A percentile compares a stretch with the other conserved stretches of the same genome.
Evolutionary conservation across 1,139 yeast species (phyloP).

Genomic region (Zygoascus sp.): DNA sequence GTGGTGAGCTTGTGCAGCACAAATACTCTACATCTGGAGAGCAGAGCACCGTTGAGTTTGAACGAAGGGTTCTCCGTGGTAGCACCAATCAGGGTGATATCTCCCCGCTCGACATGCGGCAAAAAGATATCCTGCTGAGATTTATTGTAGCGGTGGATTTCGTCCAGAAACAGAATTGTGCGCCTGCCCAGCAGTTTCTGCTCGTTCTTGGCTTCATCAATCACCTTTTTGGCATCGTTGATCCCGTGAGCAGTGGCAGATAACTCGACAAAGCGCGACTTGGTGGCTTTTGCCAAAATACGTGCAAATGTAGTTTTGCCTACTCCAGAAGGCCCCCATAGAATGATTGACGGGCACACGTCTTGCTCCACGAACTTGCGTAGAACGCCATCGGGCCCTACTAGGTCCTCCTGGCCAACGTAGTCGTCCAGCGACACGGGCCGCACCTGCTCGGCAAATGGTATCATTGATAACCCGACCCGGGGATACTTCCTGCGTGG

Average conservation of each 20-base stretch:
- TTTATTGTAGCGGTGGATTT: conserved; percentile 86
- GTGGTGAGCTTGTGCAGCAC: conserved; percentile 60
- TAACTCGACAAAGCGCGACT: conserved; percentile 67
- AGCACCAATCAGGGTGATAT: conserved; percentile 65
- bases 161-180: conserved; percentile 84
- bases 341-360: conserved; percentile 69
- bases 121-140: conserved; percentile 80
- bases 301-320: conserved; percentile 83
- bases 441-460: conserved; percentile 80
- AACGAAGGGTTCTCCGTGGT: conserved; percentile 97
- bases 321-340: conserved; percentile 96
- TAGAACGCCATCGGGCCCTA: conserved; percentile 69
- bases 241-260: conserved; percentile 82
- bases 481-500: background rate
- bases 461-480: conserved; percentile 32
- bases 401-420: conserved; percentile 79
- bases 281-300: conserved; percentile 52
- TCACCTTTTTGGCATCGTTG: conserved; percentile 63
- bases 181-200: conserved; percentile 57
- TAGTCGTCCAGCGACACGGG: conserved; percentile 73
- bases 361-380: conserved; percentile 59
- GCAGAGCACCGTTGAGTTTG: conserved; percentile 77
- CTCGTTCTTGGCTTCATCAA: conserved; percentile 70
- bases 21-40: conserved; percentile 86
- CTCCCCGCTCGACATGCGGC: conserved; percentile 41